A percentile compares a stretch with the other conserved stretches of the same genome.
Evolutionary conservation across 2,329 filamentous ascomycete genomes (phyloP).

Genomic region (Ophiocordyceps sinensis): DNA sequence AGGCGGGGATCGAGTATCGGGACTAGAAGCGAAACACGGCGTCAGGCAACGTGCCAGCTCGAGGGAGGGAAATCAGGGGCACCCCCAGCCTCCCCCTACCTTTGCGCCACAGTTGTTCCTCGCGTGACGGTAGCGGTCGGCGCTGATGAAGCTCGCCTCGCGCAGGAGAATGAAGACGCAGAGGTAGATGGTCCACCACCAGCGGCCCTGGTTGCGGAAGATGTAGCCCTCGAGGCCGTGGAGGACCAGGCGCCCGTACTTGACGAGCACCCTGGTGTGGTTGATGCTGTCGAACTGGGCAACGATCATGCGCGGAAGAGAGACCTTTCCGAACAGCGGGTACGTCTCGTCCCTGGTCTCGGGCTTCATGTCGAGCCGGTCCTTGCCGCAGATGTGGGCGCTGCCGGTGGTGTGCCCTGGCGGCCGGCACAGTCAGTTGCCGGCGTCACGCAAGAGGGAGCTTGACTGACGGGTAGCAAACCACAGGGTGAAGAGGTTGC

Average conservation of each 20-base stretch:
- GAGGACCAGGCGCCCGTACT: conserved; percentile 18
- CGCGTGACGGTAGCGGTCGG: conserved; percentile 28
- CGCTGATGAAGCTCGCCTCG: conserved; percentile 22
- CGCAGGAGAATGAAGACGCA: conserved; percentile 27
- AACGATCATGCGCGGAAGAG: conserved; percentile 27
- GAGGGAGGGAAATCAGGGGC: not conserved
- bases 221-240: conserved; percentile 20
- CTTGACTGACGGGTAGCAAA: conserved; percentile 33
- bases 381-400: conserved; percentile 24
- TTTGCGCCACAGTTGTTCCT: conserved; percentile 18
- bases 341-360: conserved; percentile 19
- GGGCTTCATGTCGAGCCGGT: conserved; percentile 24
- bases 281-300: conserved; percentile 31
- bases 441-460: too few relatives aligned
- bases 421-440: not conserved
- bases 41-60: not conserved
- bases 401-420: conserved; percentile 31
- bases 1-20: conserved; percentile 23
- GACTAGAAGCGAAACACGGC: conserved; percentile 6
- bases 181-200: conserved; percentile 21
- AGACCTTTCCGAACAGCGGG: conserved; percentile 22
- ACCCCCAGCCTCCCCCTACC: conserved; percentile 5
- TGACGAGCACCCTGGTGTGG: conserved; percentile 18
- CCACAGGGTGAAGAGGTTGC: conserved; percentile 27
- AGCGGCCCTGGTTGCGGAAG: conserved; percentile 15